A percentile compares a stretch with the other conserved stretches of the same genome.
These are phyloP conservation scores for Magnaporthiopsis incrustans DNA, from an alignment of 2,329 filamentous ascomycete genomes.

Conservation along the genomic window DNA sequence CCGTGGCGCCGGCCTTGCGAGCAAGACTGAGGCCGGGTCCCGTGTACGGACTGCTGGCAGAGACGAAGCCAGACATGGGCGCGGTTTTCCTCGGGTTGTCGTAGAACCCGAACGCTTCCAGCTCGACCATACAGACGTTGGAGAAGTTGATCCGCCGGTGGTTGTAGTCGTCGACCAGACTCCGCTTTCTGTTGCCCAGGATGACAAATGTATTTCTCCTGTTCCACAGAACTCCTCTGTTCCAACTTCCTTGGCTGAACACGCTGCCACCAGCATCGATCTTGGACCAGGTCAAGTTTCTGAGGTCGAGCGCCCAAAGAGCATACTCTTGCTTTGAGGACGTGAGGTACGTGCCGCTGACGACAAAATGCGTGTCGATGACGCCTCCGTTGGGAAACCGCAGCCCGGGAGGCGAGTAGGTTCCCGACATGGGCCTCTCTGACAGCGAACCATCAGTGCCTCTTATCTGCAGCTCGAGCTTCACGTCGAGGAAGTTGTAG, in stretches of 20 bases:
- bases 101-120: conserved; percentile 95
- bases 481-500: conserved; percentile 97
- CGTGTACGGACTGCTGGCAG: conserved; percentile 65
- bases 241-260: conserved; percentile 97
- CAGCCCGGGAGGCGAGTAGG: conserved; percentile 81
- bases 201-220: conserved; percentile 93
- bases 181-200: conserved; percentile 85
- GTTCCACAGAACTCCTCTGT: conserved; percentile 87
- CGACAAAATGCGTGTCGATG: conserved; percentile 93
- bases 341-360: conserved; percentile 93
- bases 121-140: conserved; percentile 92
- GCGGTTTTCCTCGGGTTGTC: conserved; percentile 79
- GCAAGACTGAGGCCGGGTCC: conserved; percentile 48
- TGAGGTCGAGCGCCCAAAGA: conserved; percentile 86
- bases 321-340: conserved; percentile 98
- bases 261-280: conserved; percentile 93
- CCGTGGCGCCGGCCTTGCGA: conserved; percentile 55
- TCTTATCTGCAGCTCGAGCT: conserved; percentile 85
- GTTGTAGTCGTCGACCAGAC: conserved; percentile 95
- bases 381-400: conserved; percentile 94
- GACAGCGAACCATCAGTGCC: conserved; percentile 73
- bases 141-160: conserved; percentile 96
- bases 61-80: conserved; percentile 76
- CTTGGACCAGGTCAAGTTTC: conserved; percentile 83
- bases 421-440: conserved; percentile 83